Percentiles rank a stretch among this genome's conserved stretches.
Conservation (phyloP, 2,329 filamentous ascomycete species). For the Penicillium sp. region DNA sequence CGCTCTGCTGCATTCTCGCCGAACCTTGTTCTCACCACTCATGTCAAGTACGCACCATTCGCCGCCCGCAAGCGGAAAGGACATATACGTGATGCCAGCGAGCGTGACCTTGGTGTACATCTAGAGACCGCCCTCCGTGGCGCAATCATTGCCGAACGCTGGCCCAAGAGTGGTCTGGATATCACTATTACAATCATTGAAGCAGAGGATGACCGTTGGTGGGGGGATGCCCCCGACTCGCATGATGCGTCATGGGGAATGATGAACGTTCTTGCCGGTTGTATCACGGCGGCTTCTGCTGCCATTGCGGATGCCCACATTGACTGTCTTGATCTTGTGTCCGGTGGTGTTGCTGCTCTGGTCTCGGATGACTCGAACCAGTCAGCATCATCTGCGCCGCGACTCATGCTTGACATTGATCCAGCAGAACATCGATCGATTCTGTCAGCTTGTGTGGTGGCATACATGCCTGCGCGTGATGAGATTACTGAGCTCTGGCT, state of each 20-base stretch:
- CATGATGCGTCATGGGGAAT: slow-evolving; percentile 72
- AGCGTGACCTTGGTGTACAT: slow-evolving; percentile 87
- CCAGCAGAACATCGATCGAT: slow-evolving; percentile 76
- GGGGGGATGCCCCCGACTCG: slow-evolving; percentile 54
- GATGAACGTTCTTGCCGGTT: slow-evolving; percentile 89
- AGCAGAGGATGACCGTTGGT: slow-evolving; percentile 78
- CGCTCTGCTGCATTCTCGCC: slow-evolving; percentile 89
- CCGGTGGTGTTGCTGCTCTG: slow-evolving; percentile 83
- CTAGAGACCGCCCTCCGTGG: slow-evolving; percentile 87
- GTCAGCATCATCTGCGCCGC: slow-evolving; percentile 26
- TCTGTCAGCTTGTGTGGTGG: slow-evolving; percentile 82
- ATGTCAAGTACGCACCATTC: slow-evolving; percentile 96
- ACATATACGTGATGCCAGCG: slow-evolving; percentile 79
- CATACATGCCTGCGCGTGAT: slow-evolving; percentile 80
- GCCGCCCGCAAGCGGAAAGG: slow-evolving; percentile 78
- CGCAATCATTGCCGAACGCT: slow-evolving; percentile 86
- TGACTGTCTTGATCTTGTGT: slow-evolving; percentile 87
- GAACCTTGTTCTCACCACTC: slow-evolving; percentile 85
- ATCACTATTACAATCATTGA: slow-evolving; percentile 91
- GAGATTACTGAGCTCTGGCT: slow-evolving; percentile 95
- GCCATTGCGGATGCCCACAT: slow-evolving; percentile 93
- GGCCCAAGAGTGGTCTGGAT: slow-evolving; percentile 98
- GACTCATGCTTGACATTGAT: slow-evolving; percentile 71
- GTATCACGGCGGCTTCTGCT: slow-evolving; percentile 89
- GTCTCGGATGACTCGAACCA: slow-evolving; percentile 48